These are phyloP conservation scores for Jasminum sambac DNA, from an alignment of 257 asterid genomes.

Conservation along the genomic window DNA sequence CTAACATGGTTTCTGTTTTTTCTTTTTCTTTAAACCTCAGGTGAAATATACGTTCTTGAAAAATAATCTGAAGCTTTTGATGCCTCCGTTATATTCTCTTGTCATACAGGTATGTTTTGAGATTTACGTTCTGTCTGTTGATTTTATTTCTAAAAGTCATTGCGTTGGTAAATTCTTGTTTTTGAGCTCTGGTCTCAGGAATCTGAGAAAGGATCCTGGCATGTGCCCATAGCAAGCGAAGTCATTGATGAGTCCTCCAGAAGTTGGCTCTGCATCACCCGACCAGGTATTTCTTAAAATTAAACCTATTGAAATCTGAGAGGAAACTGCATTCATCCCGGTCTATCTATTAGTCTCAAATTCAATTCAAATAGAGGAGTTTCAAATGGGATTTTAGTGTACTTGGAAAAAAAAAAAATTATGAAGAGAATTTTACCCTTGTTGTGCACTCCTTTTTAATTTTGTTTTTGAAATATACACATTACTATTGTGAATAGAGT, in stretches of 20 bases:
- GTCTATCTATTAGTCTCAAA: not conserved
- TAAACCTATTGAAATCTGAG: not conserved
- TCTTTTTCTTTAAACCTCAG: slow-evolving; percentile 37
- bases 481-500: no score
- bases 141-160: not conserved
- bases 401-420: no score
- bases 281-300: slow-evolving; percentile 33
- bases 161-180: not conserved
- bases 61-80: slow-evolving; percentile 53
- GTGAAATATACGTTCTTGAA: slow-evolving; percentile 63
- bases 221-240: slow-evolving; percentile 71
- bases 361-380: not conserved
- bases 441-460: no score
- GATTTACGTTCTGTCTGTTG: not conserved
- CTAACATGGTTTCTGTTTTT: not conserved
- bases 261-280: slow-evolving; percentile 72
- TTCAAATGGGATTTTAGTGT: not conserved
- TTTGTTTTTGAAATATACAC: no score
- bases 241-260: slow-evolving; percentile 54
- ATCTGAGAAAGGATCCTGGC: slow-evolving; percentile 83
- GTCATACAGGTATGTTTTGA: slow-evolving; percentile 65
- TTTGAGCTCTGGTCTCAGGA: slow-evolving; percentile 40
- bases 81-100: slow-evolving; percentile 80
- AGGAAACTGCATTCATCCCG: not conserved
- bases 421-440: no score